Evolutionary conservation across 805 yeast species (phyloP), one percentile per base, ranked within the genome.

Genomic region (Starmerella potacharoeniae): DNA sequence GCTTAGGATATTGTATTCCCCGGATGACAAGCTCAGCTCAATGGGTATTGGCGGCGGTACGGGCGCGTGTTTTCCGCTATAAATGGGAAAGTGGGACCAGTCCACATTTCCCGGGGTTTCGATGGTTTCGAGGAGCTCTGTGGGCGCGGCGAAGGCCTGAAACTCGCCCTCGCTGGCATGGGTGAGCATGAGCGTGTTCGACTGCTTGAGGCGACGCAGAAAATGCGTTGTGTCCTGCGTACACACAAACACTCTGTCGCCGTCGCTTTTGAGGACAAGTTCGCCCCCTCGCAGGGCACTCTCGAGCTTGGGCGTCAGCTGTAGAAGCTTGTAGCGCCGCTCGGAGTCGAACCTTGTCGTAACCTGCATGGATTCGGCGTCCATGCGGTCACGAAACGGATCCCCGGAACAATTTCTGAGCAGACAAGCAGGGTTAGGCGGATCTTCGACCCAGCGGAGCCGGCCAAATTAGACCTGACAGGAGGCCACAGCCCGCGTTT

Each of bases 151-250:
- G 56, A 61, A 62, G 5, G 62, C 65, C 11, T 42, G 29, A 7
- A 65, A 40, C n/a, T 29, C 52, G 16, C 34, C 45, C 9, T 33
- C 52, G 1, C 28, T 34, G 9, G 62, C 54, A 11, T 67, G 67
- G 65, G 79, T 65, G 28, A 89, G 58, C 60, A 88, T 66, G n/a
- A 86, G 82, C 5, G 91, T 78, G 67, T 91, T 89, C 7, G 96
- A 85, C 67, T 91, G 97, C 65, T 87, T 86, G 35, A 60, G 52
- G 6, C 51, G 43, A 5, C 61, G 58, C 33, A 63, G 35, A 10
- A 47, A 9, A 36, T 58, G 60, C 7, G 66, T 63, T 11, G 55
- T 16, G 29, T 51, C 30, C 3, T 39, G 30, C 1, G 66, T 62
- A 53, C 66, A 63, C 11, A 60, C 55, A 11, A 22, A 45, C 4